A percentile compares a stretch with the other conserved stretches of the same genome.
Conservation (phyloP, 1,284 basidiomycete genomes). For the Ganoderma boninense region DNA sequence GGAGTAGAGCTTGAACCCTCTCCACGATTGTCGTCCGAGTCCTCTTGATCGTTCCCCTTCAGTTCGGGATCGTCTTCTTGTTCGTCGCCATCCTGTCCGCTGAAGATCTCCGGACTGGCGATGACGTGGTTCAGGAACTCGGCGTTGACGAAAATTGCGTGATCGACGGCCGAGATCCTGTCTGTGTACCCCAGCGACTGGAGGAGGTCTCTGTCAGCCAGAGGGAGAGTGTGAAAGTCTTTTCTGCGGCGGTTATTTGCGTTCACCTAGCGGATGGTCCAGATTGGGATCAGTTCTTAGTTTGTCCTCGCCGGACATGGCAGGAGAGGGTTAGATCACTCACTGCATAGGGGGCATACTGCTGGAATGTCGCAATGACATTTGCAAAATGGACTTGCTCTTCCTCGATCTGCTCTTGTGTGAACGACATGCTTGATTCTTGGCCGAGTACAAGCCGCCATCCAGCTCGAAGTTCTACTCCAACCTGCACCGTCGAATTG, state of each 20-base stretch:
- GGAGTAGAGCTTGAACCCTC: background rate
- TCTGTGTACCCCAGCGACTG: slow-evolving; percentile 69
- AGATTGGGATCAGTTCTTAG: background rate
- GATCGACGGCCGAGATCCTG: slow-evolving; percentile 73
- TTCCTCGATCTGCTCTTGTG: slow-evolving; percentile 44
- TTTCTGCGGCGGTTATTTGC: slow-evolving; percentile 80
- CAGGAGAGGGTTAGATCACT: slow-evolving; percentile 18
- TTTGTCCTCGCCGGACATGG: no score
- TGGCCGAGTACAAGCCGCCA: background rate
- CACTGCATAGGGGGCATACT: slow-evolving; percentile 74
- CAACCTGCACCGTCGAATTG: no score
- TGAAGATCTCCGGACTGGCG: slow-evolving; percentile 78
- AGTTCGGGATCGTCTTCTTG: slow-evolving; percentile 34
- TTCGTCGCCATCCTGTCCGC: slow-evolving; percentile 51
- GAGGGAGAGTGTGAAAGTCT: slow-evolving; percentile 70
- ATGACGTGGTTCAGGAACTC: slow-evolving; percentile 73
- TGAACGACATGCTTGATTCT: slow-evolving; percentile 37
- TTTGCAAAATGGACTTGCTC: slow-evolving; percentile 74
- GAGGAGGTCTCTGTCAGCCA: slow-evolving; percentile 67
- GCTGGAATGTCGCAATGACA: slow-evolving; percentile 71
- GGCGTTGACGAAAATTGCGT: slow-evolving; percentile 75
- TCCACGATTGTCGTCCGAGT: background rate
- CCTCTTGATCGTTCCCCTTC: slow-evolving; percentile 1
- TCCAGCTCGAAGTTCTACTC: no score
- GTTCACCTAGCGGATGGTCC: slow-evolving; percentile 56